Evolutionary conservation across 345 rosid species (phyloP).

Genomic region (Clausena lansium): DNA sequence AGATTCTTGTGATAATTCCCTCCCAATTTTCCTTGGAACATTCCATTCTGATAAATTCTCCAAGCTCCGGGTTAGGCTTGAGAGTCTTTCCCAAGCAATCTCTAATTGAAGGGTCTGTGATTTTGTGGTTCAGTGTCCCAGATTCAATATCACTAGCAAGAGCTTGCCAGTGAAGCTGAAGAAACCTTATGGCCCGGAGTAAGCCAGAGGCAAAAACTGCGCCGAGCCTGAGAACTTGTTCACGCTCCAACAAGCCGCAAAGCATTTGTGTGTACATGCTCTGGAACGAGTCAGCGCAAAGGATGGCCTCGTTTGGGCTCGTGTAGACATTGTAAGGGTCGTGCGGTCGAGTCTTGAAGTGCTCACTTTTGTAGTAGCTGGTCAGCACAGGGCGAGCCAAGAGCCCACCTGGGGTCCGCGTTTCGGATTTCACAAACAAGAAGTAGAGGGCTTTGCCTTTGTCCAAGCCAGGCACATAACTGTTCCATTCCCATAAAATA

Average conservation of each 20-base stretch:
- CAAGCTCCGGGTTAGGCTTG: conserved; percentile 59
- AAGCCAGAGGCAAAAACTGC: conserved; percentile 95
- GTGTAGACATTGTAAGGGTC: conserved; percentile 89
- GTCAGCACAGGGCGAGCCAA: conserved; percentile 89
- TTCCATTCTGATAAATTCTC: conserved; percentile 43
- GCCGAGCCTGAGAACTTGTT: conserved; percentile 79
- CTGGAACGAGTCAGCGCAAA: conserved; percentile 86
- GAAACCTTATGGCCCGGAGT: conserved; percentile 83
- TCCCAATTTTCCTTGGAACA: conserved; percentile 71
- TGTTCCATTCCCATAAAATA: conserved; percentile 30
- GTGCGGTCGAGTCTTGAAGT: conserved; percentile 76
- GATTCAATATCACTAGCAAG: conserved; percentile 61
- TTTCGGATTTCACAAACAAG: conserved; percentile 82
- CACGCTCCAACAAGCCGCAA: conserved; percentile 74
- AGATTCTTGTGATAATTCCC: conserved; percentile 63
- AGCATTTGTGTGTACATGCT: conserved; percentile 98
- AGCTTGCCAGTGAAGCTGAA: conserved; percentile 72
- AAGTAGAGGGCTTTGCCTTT: conserved; percentile 92
- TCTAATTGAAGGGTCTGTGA: conserved; percentile 49
- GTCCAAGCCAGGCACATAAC: conserved; percentile 84
- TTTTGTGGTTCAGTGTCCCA: conserved; percentile 48
- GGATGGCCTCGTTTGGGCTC: conserved; percentile 91
- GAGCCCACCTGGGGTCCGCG: conserved; percentile 84
- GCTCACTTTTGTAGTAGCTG: conserved; percentile 94
- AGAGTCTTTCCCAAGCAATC: conserved; percentile 40